phyloP scores from a whole-genome alignment of 768 basidiomycete species.

The Kondoa malvinella region DNA sequence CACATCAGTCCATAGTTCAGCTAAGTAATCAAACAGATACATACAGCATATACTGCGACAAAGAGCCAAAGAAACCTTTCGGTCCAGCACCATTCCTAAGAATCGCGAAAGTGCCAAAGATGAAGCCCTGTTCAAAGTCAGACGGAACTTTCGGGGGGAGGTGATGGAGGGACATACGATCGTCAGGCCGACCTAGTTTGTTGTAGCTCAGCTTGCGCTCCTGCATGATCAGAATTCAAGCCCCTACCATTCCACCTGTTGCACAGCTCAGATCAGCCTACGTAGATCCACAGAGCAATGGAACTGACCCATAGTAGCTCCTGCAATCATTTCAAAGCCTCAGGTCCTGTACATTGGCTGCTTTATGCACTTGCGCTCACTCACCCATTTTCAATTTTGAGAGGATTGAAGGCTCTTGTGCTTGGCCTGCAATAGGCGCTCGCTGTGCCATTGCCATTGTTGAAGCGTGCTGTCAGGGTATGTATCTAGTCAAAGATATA shows the following conservation, averaged over 20 bases:
- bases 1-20: not conserved
- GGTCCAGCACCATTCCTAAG: constrained; percentile 79
- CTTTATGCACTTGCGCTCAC: not conserved
- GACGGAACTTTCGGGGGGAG: not conserved
- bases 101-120: constrained; percentile 87
- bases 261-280: not conserved
- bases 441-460: not conserved
- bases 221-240: not conserved
- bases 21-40: not conserved
- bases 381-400: constrained; percentile 2
- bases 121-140: constrained; percentile 44
- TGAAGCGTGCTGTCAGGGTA: too few species aligned
- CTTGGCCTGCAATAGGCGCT: not conserved
- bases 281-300: not conserved
- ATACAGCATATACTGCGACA: constrained; percentile 87
- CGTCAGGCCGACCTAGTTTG: not conserved
- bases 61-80: constrained; percentile 69
- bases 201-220: not conserved
- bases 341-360: not conserved
- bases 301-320: not conserved
- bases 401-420: constrained; percentile 2
- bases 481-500: too few species aligned
- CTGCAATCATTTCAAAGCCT: not conserved
- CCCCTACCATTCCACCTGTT: not conserved
- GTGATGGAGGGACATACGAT: not conserved